A percentile compares a stretch with the other conserved stretches of the same genome.
Evolutionary conservation across 2,329 filamentous ascomycete species (phyloP).

Genomic region (Ceratocystis diversiconidia): DNA sequence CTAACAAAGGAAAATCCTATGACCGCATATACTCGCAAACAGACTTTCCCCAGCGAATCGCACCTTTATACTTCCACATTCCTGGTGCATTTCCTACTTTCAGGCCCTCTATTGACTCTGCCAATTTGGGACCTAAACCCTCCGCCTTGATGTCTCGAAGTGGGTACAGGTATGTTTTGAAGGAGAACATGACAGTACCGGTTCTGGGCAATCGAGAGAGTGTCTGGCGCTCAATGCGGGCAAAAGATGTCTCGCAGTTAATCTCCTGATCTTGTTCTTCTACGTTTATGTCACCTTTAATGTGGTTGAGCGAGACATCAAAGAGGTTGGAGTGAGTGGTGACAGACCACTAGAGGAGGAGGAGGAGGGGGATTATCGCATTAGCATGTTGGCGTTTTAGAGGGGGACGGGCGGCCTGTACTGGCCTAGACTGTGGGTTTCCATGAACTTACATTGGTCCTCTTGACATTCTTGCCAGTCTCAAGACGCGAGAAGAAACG

Average conservation of each 20-base stretch:
- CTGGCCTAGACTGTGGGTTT: not conserved
- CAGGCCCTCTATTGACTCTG: conserved; percentile 40
- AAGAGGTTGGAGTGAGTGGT: conserved; percentile 32
- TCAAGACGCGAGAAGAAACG: conserved; percentile 35
- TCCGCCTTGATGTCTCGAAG: conserved; percentile 36
- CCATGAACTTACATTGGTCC: conserved; percentile 32
- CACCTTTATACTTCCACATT: conserved; percentile 41
- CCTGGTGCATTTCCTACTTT: conserved; percentile 36
- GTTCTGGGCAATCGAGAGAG: conserved; percentile 36
- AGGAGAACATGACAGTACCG: conserved; percentile 36
- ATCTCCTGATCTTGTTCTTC: conserved; percentile 26
- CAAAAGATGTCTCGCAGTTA: conserved; percentile 27
- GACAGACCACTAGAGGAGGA: conserved; percentile 32
- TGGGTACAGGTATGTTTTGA: conserved; percentile 42
- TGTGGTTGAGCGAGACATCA: conserved; percentile 28
- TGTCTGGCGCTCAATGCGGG: conserved; percentile 39
- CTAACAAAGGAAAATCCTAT: conserved; percentile 6
- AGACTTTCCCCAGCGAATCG: conserved; percentile 33
- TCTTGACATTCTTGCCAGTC: conserved; percentile 35
- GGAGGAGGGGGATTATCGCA: not conserved
- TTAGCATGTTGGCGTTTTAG: not conserved
- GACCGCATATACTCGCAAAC: conserved; percentile 34
- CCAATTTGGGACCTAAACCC: conserved; percentile 32
- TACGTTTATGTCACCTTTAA: conserved; percentile 25
- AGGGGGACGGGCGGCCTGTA: not conserved